Percentiles rank a stretch among this genome's conserved stretches.
These are phyloP conservation scores for Colletotrichum limetticola DNA, from an alignment of 2,329 filamentous ascomycete species.

Conservation along the genomic window DNA sequence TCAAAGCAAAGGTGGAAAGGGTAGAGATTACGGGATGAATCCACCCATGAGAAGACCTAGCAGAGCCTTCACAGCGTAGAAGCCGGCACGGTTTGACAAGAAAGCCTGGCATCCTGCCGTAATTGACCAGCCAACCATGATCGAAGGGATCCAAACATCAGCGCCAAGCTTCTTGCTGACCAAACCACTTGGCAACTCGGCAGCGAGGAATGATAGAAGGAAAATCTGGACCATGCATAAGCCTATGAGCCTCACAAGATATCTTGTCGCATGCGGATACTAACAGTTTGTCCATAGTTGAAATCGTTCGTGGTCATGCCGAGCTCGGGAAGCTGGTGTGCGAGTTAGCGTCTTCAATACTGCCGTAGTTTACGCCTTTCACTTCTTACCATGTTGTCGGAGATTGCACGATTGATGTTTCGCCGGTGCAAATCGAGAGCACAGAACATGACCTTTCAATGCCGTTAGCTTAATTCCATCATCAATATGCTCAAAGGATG, in stretches of 20 bases:
- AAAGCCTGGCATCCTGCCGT: conserved; percentile 51
- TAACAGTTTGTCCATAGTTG: conserved; percentile 54
- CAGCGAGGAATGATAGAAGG: conserved; percentile 55
- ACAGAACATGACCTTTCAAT: conserved; percentile 51
- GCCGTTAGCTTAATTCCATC: not conserved
- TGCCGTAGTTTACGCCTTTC: not conserved
- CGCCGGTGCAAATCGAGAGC: conserved; percentile 57
- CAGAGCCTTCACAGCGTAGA: conserved; percentile 54
- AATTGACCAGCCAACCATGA: conserved; percentile 54
- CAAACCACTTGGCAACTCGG: conserved; percentile 60
- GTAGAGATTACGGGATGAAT: conserved; percentile 55
- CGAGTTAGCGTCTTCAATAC: not conserved
- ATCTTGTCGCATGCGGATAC: conserved; percentile 12
- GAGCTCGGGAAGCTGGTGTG: conserved; percentile 46
- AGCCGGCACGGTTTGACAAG: conserved; percentile 48
- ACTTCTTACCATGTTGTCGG: conserved; percentile 48
- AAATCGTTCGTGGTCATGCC: conserved; percentile 57
- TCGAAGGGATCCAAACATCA: conserved; percentile 56
- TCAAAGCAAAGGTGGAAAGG: too few species aligned
- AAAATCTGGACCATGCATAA: conserved; percentile 48
- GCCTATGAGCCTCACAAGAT: conserved; percentile 5
- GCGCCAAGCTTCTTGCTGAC: conserved; percentile 63
- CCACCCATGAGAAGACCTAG: conserved; percentile 61
- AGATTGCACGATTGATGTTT: conserved; percentile 57
- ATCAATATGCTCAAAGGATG: not conserved